Evolutionary conservation across 768 basidiomycete species (phyloP).

Genomic region (Galerina sulciceps): DNA sequence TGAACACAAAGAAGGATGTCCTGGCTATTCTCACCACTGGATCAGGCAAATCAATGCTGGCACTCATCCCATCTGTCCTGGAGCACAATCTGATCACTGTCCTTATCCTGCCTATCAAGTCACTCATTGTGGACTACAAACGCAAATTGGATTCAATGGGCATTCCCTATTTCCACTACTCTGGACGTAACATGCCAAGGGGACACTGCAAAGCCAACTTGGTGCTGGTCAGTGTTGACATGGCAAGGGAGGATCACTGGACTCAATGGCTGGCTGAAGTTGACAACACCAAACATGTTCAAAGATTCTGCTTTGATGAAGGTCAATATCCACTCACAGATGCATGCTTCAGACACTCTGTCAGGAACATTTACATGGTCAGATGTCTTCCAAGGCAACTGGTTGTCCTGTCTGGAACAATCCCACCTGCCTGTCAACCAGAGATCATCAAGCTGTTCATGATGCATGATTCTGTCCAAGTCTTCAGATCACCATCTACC

Average conservation of each 20-base stretch:
- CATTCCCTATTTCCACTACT: conserved; percentile 15
- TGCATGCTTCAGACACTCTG: conserved; percentile 9
- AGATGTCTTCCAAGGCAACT: conserved; percentile 12
- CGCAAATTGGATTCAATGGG: conserved; percentile 14
- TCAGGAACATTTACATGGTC: background rate
- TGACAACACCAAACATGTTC: background rate
- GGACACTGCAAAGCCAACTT: conserved; percentile 10
- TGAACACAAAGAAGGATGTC: conserved; percentile 17
- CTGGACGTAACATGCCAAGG: background rate
- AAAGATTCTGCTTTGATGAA: conserved; percentile 25
- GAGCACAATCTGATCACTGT: conserved; percentile 9
- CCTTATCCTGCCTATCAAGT: conserved; percentile 19
- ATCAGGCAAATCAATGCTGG: conserved; percentile 28
- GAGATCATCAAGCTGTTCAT: conserved; percentile 3
- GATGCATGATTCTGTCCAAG: background rate
- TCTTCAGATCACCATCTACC: conserved; percentile 1
- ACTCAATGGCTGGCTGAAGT: background rate
- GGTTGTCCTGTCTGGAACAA: conserved; percentile 23
- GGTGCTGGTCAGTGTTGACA: conserved; percentile 20
- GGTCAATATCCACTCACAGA: conserved; percentile 19
- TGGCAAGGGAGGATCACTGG: conserved; percentile 10
- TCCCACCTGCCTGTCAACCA: background rate
- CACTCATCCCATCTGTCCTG: conserved; percentile 23
- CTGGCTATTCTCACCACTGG: conserved; percentile 25
- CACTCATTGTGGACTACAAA: conserved; percentile 25